Conservation (phyloP, 169 alveolate species). For the Eimeria acervulina region DNA sequence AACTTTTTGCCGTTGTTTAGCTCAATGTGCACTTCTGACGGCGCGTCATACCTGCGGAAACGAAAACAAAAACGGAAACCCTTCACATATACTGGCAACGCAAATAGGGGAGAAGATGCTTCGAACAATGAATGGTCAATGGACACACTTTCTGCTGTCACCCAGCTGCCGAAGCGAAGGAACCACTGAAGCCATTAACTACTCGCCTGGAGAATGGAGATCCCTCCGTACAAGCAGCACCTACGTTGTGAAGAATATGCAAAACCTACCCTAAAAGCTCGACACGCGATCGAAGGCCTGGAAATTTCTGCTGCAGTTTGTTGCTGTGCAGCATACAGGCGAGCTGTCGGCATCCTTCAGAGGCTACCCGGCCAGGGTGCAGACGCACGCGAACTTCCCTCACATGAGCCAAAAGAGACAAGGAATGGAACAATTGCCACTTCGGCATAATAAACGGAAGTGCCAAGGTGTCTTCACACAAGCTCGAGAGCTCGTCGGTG, state of each 20-base stretch:
- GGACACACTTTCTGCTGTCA: background rate
- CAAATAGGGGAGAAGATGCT: background rate
- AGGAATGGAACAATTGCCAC: conserved; percentile 43
- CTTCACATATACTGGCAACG: background rate
- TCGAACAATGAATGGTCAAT: background rate
- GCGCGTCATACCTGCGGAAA: conserved; percentile 55
- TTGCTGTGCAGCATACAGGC: conserved; percentile 42
- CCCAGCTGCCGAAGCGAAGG: background rate
- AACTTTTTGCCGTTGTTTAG: conserved; percentile 57
- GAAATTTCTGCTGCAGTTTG: conserved; percentile 19
- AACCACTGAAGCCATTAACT: background rate
- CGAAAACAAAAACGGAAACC: background rate
- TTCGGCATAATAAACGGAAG: conserved; percentile 25
- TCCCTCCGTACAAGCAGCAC: background rate
- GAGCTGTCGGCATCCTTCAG: conserved; percentile 77
- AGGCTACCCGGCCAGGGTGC: conserved; percentile 63
- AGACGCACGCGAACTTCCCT: conserved; percentile 62
- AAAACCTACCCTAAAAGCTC: conserved; percentile 57
- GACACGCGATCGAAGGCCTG: conserved; percentile 30
- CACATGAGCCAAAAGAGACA: conserved; percentile 57
- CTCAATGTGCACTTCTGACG: conserved; percentile 62
- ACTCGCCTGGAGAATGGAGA: background rate
- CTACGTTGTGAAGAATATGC: background rate
- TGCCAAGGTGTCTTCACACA: background rate
- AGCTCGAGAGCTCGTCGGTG: background rate